Evolutionary conservation across 1,139 yeast species (phyloP), one percentile per base, ranked within the genome.

Genomic region (Pneumocystis oryctolagi): DNA sequence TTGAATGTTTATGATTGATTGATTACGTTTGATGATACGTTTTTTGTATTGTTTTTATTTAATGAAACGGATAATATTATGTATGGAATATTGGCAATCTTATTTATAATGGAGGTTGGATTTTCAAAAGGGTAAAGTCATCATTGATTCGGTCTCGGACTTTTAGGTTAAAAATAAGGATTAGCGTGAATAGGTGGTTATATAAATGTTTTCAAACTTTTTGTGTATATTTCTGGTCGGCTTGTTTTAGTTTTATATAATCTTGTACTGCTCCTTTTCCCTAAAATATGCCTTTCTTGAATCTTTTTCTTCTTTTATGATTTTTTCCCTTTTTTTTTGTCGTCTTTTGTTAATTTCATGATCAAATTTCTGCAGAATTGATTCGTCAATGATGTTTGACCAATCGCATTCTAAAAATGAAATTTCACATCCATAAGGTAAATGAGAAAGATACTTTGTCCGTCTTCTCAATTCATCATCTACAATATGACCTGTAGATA

Each of bases 381-480:
- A 84, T 6, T 74, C 73, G 2, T 80, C 76, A 0, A 84, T 73
- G 39, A 78, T 68, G 16, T 71, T 74, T 67, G 82, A 73, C 97
- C 98, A 92, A 70, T 88, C 84, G 65, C 96, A 81, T 70, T 92
- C 97, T 64, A 94, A 70, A 67, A 89, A 84, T 16, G 92, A 95
- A 60, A 92, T 74, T 59, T 87, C 86, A 0, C 96, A 84, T 1
- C 97, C 97, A 39, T 82, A 72, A 0, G 99, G 97, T 47, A 89
- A 74, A 73, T 90, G 95, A 0, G 87, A 79, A 64, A 92, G 75
- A 71, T 87, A 89, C 71, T 89, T 90, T 72, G 80, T 80, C 68
- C 83, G 82, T 64, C 82, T 80, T 6, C 84, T 74, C 16, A 87
- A 72, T 65, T 74, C 83, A 74, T 69, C 81, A 63, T 76, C 83